These are phyloP conservation scores for Debaryomyces fabryi DNA, from an alignment of 1,139 yeast genomes.

Conservation along the genomic window DNA sequence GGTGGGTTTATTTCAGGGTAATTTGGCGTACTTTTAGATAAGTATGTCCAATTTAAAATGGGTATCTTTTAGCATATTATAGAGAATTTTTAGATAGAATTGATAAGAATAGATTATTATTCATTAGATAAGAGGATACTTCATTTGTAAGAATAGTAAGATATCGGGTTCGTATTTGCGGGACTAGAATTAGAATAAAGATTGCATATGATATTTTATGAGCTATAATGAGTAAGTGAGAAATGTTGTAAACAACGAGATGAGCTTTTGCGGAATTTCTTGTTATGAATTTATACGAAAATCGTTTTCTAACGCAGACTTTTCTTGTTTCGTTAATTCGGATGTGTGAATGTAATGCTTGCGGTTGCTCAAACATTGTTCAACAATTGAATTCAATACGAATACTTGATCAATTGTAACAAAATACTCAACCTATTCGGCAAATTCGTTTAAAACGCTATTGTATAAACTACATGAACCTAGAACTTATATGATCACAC, in stretches of 20 bases:
- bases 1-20: conserved; percentile 4
- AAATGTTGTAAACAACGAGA: neutral
- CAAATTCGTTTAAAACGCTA: neutral
- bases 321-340: neutral
- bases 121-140: neutral
- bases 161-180: neutral
- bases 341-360: too few relatives aligned
- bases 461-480: neutral
- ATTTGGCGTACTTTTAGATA: neutral
- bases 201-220: neutral
- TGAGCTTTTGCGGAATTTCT: neutral
- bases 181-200: neutral
- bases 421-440: neutral
- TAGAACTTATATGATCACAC: too few relatives aligned
- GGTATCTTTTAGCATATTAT: conserved; percentile 3
- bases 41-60: conserved; percentile 1
- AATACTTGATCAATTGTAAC: too few relatives aligned
- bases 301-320: neutral
- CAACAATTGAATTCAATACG: too few relatives aligned
- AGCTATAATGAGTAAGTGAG: neutral
- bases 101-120: neutral
- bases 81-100: conserved; percentile 1
- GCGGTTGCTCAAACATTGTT: too few relatives aligned
- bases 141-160: neutral
- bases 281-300: neutral